phyloP scores from a whole-genome alignment of 345 rosid species.

The Ceriops zippeliana region DNA sequence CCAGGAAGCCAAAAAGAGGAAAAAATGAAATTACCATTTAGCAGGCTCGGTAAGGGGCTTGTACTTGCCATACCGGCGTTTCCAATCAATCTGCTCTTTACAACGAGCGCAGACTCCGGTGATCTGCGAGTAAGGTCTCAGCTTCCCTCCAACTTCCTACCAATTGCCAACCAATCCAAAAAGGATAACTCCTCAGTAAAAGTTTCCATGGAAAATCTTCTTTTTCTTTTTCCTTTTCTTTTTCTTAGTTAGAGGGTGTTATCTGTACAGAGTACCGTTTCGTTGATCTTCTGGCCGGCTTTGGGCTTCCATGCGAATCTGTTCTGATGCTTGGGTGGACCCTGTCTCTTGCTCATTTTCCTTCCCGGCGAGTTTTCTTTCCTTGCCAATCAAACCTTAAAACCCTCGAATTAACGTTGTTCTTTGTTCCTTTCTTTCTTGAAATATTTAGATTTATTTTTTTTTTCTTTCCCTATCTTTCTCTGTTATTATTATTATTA shows the following conservation, averaged over 20 bases:
- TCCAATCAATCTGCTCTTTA: slow-evolving; percentile 92
- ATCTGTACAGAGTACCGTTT: slow-evolving; percentile 43
- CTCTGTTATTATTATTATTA: too few relatives aligned
- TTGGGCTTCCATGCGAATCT: slow-evolving; percentile 82
- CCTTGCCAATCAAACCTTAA: too few relatives aligned
- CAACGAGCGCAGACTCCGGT: slow-evolving; percentile 88
- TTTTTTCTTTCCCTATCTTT: too few relatives aligned
- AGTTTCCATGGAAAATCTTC: background rate
- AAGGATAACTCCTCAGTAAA: background rate
- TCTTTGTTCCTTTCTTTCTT: too few relatives aligned
- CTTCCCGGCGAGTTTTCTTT: background rate
- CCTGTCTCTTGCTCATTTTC: slow-evolving; percentile 57
- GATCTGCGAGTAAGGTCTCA: slow-evolving; percentile 64
- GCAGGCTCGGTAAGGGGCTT: slow-evolving; percentile 72
- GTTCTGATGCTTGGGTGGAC: slow-evolving; percentile 91
- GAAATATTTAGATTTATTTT: too few relatives aligned
- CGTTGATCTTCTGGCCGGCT: slow-evolving; percentile 82
- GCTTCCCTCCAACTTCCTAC: slow-evolving; percentile 73
- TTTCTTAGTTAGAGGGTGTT: background rate
- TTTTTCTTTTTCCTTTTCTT: background rate
- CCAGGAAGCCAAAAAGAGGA: background rate
- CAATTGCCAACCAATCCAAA: background rate
- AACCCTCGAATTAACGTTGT: too few relatives aligned
- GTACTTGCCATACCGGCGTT: slow-evolving; percentile 90
- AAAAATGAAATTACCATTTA: slow-evolving; percentile 51